Percentiles rank a stretch among this genome's conserved stretches.
Evolutionary conservation across 805 yeast species (phyloP).

Genomic region (Pichia nakasei): DNA sequence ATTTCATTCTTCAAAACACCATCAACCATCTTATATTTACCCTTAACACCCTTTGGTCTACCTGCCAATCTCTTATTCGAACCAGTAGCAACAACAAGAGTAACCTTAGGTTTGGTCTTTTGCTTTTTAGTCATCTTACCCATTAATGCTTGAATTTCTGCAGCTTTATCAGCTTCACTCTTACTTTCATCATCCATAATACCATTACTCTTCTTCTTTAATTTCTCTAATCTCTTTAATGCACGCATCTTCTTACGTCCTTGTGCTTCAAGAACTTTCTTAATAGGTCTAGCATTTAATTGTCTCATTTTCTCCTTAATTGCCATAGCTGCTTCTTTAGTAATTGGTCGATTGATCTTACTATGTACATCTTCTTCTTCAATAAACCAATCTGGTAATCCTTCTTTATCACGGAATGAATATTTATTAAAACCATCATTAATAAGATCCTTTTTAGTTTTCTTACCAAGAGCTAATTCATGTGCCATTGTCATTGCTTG

Average conservation of each 20-base stretch:
- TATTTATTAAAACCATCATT: conserved; percentile 90
- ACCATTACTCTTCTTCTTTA: conserved; percentile 86
- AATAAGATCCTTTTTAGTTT: conserved; percentile 72
- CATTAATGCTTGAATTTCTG: conserved; percentile 83
- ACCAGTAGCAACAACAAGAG: conserved; percentile 84
- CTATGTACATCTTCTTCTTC: conserved; percentile 89
- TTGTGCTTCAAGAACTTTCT: conserved; percentile 96
- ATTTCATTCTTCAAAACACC: conserved; percentile 97
- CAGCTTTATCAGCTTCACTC: conserved; percentile 91
- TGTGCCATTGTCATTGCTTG: conserved; percentile 98
- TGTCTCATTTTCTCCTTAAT: conserved; percentile 67
- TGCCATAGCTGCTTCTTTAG: conserved; percentile 85
- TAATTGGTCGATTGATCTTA: conserved; percentile 81
- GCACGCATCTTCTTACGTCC: conserved; percentile 96
- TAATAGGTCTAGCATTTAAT: conserved; percentile 93
- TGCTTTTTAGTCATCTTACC: conserved; percentile 67
- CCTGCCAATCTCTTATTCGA: conserved; percentile 79
- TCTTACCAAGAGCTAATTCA: conserved; percentile 85
- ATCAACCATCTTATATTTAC: conserved; percentile 98
- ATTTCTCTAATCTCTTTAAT: conserved; percentile 70
- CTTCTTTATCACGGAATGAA: conserved; percentile 84
- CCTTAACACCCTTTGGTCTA: conserved; percentile 94
- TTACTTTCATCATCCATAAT: conserved; percentile 82
- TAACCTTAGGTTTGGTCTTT: conserved; percentile 66
- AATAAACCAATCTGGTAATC: conserved; percentile 92